These are phyloP conservation scores for Rhodotorula graminis DNA, from an alignment of 768 basidiomycete species.

Conservation along the genomic window DNA sequence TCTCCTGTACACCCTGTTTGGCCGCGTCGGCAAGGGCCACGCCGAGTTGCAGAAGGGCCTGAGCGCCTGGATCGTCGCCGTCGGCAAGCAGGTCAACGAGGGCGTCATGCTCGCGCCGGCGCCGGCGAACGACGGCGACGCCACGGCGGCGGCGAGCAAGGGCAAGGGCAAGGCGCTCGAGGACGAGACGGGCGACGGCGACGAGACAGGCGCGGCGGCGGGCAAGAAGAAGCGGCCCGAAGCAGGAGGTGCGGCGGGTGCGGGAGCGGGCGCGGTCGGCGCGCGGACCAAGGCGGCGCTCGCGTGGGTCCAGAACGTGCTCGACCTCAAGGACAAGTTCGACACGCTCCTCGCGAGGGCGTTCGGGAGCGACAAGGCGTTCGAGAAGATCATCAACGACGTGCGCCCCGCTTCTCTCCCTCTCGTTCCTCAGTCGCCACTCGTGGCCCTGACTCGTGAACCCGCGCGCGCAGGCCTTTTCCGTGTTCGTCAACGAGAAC, in stretches of 20 bases:
- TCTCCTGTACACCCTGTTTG: conserved; percentile 72
- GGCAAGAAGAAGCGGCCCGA: conserved; percentile 24
- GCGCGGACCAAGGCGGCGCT: conserved; percentile 56
- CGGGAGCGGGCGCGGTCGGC: conserved; percentile 51
- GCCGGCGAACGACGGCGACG: neutral
- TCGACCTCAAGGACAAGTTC: conserved; percentile 87
- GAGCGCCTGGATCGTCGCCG: conserved; percentile 63
- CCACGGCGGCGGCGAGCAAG: conserved; percentile 53
- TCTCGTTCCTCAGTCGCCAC: too few species aligned
- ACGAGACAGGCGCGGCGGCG: neutral
- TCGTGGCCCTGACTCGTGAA: too few species aligned
- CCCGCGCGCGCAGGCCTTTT: conserved; percentile 65
- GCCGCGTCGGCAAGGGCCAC: conserved; percentile 63
- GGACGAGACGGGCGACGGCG: conserved; percentile 4
- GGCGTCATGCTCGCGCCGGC: conserved; percentile 13
- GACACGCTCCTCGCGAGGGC: conserved; percentile 67
- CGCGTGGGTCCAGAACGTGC: conserved; percentile 87
- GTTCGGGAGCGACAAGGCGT: conserved; percentile 65
- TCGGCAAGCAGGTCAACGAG: conserved; percentile 77
- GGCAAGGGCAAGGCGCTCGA: conserved; percentile 51
- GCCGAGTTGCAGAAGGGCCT: conserved; percentile 61
- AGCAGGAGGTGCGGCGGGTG: conserved; percentile 36
- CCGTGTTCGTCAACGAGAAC: conserved; percentile 82
- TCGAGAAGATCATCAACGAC: conserved; percentile 79
- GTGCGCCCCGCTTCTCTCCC: conserved; percentile 54